Evolutionary conservation across 2,329 filamentous ascomycete genomes (phyloP), one percentile per base, ranked within the genome.

Genomic region (Talaromyces sp.): DNA sequence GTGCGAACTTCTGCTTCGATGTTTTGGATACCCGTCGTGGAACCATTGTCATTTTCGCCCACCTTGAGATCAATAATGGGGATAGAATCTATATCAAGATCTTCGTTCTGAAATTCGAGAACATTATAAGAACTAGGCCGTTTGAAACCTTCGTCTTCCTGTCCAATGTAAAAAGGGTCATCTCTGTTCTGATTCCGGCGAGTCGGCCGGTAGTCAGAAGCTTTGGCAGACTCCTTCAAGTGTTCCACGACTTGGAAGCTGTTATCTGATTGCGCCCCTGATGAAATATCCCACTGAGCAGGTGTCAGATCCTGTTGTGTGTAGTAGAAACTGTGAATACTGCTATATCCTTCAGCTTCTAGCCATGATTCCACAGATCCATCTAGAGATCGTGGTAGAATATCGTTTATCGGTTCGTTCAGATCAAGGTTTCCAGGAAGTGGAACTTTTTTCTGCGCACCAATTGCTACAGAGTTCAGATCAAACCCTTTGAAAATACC

Each of bases 21-120:
- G 51, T 14, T 49, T 35, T 51, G 53, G 26, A 53, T 52, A 58
- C 49, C 58, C 54, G 64, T 59, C 26, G 54, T 49, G 19, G 32
- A 58, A 24, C 21, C 52, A 38, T 57, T 46, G 21, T 61, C 63
- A 29, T 73, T 75, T 9, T 82, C 72, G 62, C 82, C 87, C 8
- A 97, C 82, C 63, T 96, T 88, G 53, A 99, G 82, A 71, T 96
- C 87, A 86, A 99, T 95, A 68, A 99, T 93, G 2, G 95, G 95
- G 68, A 99, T 99, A 1, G 91, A 86, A 74, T 99, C 95, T 50
- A 99, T 88, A 71, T 99, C 93, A 9, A 98, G 79, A 51, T 90
- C 89, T 2, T 88, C 86, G 1, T 87, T 88, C 70, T 93, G 93
- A 61, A 82, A 86, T 61, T 86, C 83, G 3, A 90, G 79, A 60